Conservation (phyloP, 768 basidiomycete genomes). For the Albatrellus ellisii region DNA sequence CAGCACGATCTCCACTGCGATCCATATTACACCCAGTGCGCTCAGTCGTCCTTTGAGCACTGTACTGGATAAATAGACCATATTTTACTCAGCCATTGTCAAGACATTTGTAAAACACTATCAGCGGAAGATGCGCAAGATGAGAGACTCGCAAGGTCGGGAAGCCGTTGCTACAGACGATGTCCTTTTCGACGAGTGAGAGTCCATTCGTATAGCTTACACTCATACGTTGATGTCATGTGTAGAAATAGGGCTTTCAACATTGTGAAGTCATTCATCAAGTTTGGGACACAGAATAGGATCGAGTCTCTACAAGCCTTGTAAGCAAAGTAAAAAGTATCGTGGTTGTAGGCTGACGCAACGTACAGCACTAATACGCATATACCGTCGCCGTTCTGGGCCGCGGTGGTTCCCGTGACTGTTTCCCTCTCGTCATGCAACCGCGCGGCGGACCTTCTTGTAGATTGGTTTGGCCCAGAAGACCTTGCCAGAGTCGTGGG, state of each 20-base stretch:
- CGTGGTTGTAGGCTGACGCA: not conserved
- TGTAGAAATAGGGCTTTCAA: constrained; percentile 39
- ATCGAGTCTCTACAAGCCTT: constrained; percentile 62
- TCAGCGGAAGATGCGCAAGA: constrained; percentile 21
- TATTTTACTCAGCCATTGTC: constrained; percentile 30
- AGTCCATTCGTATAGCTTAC: not conserved
- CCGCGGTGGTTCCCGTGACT: constrained; percentile 41
- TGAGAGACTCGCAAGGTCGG: constrained; percentile 19
- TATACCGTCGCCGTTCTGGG: constrained; percentile 55
- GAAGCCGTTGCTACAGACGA: constrained; percentile 36
- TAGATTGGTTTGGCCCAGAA: constrained; percentile 60
- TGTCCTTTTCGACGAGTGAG: constrained; percentile 59
- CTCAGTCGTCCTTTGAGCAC: not conserved
- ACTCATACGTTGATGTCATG: not conserved
- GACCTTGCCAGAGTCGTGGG: constrained; percentile 57
- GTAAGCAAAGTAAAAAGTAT: constrained; percentile 20
- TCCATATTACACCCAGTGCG: constrained; percentile 1
- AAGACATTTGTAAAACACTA: constrained; percentile 38
- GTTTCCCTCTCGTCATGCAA: constrained; percentile 48
- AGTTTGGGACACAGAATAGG: constrained; percentile 49
- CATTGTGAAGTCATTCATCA: constrained; percentile 61
- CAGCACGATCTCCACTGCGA: constrained; percentile 1
- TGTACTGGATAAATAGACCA: not conserved
- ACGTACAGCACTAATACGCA: constrained; percentile 47
- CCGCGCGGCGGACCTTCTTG: constrained; percentile 49